These are phyloP conservation scores for Daedaleopsis nitida DNA, from an alignment of 768 basidiomycete genomes.

Conservation along the genomic window DNA sequence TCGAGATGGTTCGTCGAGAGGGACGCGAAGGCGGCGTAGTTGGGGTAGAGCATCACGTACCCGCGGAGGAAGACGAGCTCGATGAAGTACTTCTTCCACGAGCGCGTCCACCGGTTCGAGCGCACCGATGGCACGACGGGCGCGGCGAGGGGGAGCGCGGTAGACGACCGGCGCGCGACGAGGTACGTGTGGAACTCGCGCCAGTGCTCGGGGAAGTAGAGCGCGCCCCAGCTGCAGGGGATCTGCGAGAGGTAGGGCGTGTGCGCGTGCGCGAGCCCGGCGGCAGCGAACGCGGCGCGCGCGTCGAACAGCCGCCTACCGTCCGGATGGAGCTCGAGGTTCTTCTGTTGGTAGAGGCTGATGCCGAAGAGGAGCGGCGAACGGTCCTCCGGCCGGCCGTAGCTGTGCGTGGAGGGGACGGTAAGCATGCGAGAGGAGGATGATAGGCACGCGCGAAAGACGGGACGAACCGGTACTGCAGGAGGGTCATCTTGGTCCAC, in stretches of 20 bases:
- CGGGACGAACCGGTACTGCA: conserved; percentile 60
- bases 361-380: conserved; percentile 69
- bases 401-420: conserved; percentile 40
- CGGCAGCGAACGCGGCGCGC: conserved; percentile 51
- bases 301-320: conserved; percentile 74
- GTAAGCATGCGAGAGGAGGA: not conserved
- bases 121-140: conserved; percentile 72
- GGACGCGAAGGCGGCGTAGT: conserved; percentile 69
- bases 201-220: conserved; percentile 91
- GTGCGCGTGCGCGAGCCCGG: conserved; percentile 42
- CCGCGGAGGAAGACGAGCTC: conserved; percentile 81
- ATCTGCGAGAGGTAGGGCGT: conserved; percentile 85
- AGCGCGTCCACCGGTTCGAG: conserved; percentile 78
- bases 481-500: conserved; percentile 79
- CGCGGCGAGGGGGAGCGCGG: conserved; percentile 38
- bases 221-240: conserved; percentile 90
- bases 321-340: conserved; percentile 67
- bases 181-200: conserved; percentile 84
- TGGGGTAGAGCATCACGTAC: conserved; percentile 89
- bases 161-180: conserved; percentile 63
- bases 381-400: conserved; percentile 45
- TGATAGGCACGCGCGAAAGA: not conserved
- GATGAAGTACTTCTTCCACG: conserved; percentile 91
- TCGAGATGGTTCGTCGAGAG: conserved; percentile 92
- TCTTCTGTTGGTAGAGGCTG: conserved; percentile 86